These are phyloP conservation scores for Trichophyton rubrum DNA, from an alignment of 2,329 filamentous ascomycete species.

Conservation along the genomic window DNA sequence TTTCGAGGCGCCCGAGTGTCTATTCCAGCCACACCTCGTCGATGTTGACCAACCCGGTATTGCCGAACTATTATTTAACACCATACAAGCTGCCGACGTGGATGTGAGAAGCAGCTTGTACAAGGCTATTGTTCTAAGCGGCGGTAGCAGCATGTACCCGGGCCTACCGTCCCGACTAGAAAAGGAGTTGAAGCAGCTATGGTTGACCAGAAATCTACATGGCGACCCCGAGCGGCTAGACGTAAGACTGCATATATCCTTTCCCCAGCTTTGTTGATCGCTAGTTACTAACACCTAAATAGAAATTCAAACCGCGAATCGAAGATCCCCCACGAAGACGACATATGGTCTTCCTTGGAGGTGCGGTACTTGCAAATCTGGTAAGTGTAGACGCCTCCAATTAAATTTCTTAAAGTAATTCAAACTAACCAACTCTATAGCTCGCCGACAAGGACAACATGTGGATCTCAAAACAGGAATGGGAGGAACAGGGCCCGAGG, in stretches of 20 bases:
- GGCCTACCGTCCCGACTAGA: constrained; percentile 87
- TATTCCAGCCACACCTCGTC: constrained; percentile 96
- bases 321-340: constrained; percentile 90
- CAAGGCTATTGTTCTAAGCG: constrained; percentile 93
- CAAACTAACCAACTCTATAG: constrained; percentile 21
- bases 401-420: constrained; percentile 12
- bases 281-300: constrained; percentile 8
- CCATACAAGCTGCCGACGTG: constrained; percentile 89
- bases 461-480: constrained; percentile 97
- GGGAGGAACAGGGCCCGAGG: constrained; percentile 79
- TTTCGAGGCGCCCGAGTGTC: constrained; percentile 93
- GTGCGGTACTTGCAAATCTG: constrained; percentile 92
- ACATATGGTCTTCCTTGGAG: constrained; percentile 99
- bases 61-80: constrained; percentile 96
- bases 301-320: constrained; percentile 99
- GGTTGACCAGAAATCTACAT: constrained; percentile 80
- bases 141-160: constrained; percentile 98
- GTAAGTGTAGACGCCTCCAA: constrained; percentile 29
- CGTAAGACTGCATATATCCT: constrained; percentile 29
- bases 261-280: background rate
- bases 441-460: constrained; percentile 98
- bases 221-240: constrained; percentile 86
- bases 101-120: constrained; percentile 88
- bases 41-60: constrained; percentile 96
- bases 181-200: constrained; percentile 97